Base-by-base conservation (phyloP, 2,329 filamentous ascomycete species). In the Kalaharituber pfeilii region DNA sequence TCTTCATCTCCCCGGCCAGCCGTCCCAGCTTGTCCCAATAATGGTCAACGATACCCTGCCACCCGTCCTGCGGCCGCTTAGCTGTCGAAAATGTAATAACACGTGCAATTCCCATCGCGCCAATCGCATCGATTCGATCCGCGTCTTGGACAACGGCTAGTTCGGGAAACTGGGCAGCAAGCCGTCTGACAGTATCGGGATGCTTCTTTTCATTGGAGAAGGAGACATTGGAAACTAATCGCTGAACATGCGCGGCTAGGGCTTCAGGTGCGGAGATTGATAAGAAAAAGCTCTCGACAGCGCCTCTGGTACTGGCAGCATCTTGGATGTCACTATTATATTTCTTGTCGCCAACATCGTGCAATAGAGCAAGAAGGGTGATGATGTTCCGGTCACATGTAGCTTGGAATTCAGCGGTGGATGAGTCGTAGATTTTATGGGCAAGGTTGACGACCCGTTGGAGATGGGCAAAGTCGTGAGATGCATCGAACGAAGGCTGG, bases 101-200 rank as follows among this genome's bases (percentile, higher is more conserved):
- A 44, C 89, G 73, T 1, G 78, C 88, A 54, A 94, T 81, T 0
- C 89, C 89, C 27, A 95, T 77, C 0, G 84, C 86, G 1, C 88
- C 89, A 50, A 95, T 80, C 3, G 87, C 84, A 69, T 96, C 89
- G n/a, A 96, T 72, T 5, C 88, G 75, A 70, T 95, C 89, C 3
- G 88, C 88, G 67, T 95, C 89, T 69, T 95, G 88, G 28, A 95
- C 86, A 49, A 94, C 77, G 0, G 79, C 87, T 29, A 91, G 71
- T 67, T 91, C 86, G 1, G 85, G 85, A 66, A 84, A 72, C 27
- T 69, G 65, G 5, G 65, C 66, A n/a, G 93, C 71, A n/a, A 88
- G 71, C 1, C 70, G 67, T n/a, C 67, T 68, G 7, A 86, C 79
- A 11, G 70, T 68, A 5, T 68, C 69, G 1, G 82, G 81, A 64